phyloP scores from a whole-genome alignment of 73 alveolate genomes.

The Symbiodinium natans region DNA sequence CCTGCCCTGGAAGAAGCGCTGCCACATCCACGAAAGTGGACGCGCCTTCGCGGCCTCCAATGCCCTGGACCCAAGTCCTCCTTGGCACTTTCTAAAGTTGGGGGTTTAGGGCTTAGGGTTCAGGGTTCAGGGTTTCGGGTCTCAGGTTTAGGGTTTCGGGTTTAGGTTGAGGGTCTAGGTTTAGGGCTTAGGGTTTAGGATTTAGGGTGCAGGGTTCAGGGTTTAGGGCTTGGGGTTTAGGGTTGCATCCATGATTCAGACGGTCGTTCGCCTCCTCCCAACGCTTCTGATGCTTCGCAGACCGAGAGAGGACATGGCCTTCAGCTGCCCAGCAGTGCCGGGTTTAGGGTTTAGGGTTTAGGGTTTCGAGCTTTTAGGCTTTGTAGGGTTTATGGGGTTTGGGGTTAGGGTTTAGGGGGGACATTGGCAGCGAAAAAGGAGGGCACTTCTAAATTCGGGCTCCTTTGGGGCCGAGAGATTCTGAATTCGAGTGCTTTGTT shows the following conservation, averaged over 20 bases:
- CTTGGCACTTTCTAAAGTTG: background rate
- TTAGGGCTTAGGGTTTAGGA: background rate
- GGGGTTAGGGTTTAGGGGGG: no score
- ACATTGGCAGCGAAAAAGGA: no score
- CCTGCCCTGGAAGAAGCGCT: constrained; percentile 21
- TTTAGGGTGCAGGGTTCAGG: no score
- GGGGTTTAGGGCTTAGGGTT: background rate
- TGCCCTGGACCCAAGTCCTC: background rate
- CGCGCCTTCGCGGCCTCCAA: constrained; percentile 31
- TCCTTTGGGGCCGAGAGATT: no score
- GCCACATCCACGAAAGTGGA: constrained; percentile 14
- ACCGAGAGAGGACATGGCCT: background rate
- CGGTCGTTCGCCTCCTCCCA: background rate
- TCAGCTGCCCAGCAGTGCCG: no score
- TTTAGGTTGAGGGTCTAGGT: background rate
- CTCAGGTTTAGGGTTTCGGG: background rate
- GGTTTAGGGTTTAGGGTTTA: no score
- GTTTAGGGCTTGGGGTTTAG: no score
- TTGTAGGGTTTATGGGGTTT: no score
- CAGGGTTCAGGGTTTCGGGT: background rate
- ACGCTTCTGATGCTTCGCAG: background rate
- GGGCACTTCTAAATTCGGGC: no score
- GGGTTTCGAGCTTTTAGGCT: no score
- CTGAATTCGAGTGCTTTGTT: no score
- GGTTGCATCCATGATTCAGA: background rate